Conservation (phyloP, 2,329 filamentous ascomycete genomes). For the Teratosphaeria destructans region DNA sequence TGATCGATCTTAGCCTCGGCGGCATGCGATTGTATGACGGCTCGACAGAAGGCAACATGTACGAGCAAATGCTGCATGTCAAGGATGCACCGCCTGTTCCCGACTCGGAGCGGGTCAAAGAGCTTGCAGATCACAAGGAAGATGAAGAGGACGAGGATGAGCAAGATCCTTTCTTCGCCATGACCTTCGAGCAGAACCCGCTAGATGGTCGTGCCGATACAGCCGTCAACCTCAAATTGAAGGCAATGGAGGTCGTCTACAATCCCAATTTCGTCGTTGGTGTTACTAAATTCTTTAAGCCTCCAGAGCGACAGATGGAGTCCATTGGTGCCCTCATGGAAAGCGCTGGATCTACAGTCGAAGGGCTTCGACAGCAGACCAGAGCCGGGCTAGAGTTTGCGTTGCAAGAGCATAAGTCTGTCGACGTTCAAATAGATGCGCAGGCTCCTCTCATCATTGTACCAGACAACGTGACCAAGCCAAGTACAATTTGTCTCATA, state of each 20-base stretch:
- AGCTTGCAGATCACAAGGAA: conserved; percentile 38
- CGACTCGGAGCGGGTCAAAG: conserved; percentile 39
- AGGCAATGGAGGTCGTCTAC: conserved; percentile 94
- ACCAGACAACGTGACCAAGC: conserved; percentile 77
- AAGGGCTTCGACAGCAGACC: conserved; percentile 89
- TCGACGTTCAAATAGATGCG: conserved; percentile 90
- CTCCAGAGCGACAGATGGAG: conserved; percentile 95
- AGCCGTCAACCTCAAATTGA: conserved; percentile 79
- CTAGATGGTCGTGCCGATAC: conserved; percentile 87
- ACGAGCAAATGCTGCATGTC: conserved; percentile 88
- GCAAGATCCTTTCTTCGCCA: conserved; percentile 76
- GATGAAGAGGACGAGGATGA: conserved; percentile 34
- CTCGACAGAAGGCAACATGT: conserved; percentile 81
- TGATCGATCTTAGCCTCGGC: conserved; percentile 81
- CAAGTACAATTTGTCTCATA: conserved; percentile 78
- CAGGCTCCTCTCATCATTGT: conserved; percentile 95
- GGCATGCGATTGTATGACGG: conserved; percentile 92
- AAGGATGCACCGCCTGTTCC: conserved; percentile 65
- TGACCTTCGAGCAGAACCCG: conserved; percentile 90
- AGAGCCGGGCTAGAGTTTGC: conserved; percentile 93
- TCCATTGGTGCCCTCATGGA: conserved; percentile 95
- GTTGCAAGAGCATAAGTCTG: conserved; percentile 92
- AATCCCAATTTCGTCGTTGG: conserved; percentile 90
- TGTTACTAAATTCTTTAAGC: conserved; percentile 89
- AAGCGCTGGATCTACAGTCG: conserved; percentile 86